A percentile compares a stretch with the other conserved stretches of the same genome.
phyloP scores from a whole-genome alignment of 331 rosid genomes.

The Prunus yedoensis region DNA sequence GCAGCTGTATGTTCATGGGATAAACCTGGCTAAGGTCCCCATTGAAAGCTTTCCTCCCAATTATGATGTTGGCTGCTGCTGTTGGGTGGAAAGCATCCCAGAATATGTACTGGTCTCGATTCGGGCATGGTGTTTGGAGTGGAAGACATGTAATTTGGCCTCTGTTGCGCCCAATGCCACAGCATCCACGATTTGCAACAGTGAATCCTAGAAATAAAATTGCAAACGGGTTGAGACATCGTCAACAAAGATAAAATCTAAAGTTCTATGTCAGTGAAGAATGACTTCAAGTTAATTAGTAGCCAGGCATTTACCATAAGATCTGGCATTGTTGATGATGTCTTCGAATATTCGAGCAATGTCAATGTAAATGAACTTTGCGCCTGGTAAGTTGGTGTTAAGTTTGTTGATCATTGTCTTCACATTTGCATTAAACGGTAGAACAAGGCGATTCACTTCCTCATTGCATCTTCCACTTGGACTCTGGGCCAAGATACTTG shows the following conservation, averaged over 20 bases:
- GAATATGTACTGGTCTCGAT: conserved; percentile 62
- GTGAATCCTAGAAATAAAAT: conserved; percentile 48
- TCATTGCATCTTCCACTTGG: conserved; percentile 57
- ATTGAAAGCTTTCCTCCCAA: conserved; percentile 67
- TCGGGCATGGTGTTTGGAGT: conserved; percentile 66
- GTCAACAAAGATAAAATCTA: neutral
- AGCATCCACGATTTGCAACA: conserved; percentile 64
- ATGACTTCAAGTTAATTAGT: neutral
- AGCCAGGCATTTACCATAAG: conserved; percentile 48
- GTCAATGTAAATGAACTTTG: conserved; percentile 57
- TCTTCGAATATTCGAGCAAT: conserved; percentile 50
- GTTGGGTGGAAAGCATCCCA: conserved; percentile 99
- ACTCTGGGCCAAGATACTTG: conserved; percentile 76
- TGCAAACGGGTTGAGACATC: neutral
- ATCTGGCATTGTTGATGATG: conserved; percentile 48
- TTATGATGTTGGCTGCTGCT: conserved; percentile 61
- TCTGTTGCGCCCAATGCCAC: conserved; percentile 89
- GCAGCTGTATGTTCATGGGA: conserved; percentile 69
- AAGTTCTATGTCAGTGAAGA: neutral
- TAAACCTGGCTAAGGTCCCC: conserved; percentile 48
- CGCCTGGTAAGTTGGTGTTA: conserved; percentile 61
- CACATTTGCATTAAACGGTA: conserved; percentile 66
- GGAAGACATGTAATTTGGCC: conserved; percentile 92
- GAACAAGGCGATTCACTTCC: conserved; percentile 62
- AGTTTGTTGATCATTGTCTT: conserved; percentile 57